A percentile compares a stretch with the other conserved stretches of the same genome.
phyloP scores from a whole-genome alignment of 495 filamentous ascomycete species.

The Aspergillus heteromorphus region DNA sequence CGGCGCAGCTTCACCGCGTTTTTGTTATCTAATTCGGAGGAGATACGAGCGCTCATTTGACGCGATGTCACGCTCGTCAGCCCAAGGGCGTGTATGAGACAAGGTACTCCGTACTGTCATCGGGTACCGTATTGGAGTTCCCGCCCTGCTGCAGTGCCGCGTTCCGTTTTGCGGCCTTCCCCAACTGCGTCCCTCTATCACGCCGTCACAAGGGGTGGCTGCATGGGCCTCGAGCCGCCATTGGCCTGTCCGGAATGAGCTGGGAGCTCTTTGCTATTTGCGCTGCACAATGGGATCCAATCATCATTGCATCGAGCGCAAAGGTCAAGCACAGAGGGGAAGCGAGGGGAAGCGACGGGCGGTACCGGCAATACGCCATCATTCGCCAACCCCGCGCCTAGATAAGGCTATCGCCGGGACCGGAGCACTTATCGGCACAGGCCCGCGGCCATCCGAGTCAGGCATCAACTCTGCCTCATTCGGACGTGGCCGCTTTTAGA shows the following conservation, averaged over 20 bases:
- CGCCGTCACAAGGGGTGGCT: background rate
- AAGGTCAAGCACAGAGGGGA: background rate
- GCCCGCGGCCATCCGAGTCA: background rate
- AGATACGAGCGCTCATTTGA: constrained; percentile 10
- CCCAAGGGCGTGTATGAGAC: constrained; percentile 15
- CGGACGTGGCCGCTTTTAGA: too few relatives aligned
- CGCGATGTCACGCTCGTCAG: constrained; percentile 15
- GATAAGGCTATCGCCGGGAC: constrained; percentile 43
- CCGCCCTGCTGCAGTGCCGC: too few relatives aligned
- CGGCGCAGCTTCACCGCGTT: constrained; percentile 8
- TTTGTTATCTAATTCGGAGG: constrained; percentile 33
- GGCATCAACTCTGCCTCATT: too few relatives aligned
- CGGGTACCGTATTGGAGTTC: background rate
- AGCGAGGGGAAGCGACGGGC: background rate
- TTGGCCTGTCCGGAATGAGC: too few relatives aligned
- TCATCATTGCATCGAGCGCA: background rate
- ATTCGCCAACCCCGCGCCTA: constrained; percentile 22
- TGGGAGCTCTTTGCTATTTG: too few relatives aligned
- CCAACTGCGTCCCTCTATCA: background rate
- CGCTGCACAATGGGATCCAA: background rate
- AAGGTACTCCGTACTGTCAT: background rate
- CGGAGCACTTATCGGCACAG: constrained; percentile 16
- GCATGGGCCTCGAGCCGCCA: too few relatives aligned
- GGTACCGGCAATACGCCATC: background rate
- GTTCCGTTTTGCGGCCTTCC: background rate